Base-by-base conservation (phyloP, 2,329 filamentous ascomycete species). In the Lasiodiplodia gonubiensis region DNA sequence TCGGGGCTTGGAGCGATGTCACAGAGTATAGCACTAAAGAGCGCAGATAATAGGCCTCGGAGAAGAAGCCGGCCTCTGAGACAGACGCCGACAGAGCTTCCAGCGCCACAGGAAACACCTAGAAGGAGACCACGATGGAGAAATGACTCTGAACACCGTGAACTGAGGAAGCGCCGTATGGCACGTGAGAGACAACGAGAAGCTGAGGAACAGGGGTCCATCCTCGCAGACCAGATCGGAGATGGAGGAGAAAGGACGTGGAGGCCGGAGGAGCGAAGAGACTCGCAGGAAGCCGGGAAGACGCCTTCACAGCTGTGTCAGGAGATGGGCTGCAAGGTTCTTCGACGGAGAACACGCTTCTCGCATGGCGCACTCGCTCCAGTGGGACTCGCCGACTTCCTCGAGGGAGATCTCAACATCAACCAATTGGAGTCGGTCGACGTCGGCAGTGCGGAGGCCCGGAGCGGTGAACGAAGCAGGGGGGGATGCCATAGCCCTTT, bases 401-500 rank as follows among this genome's bases (percentile, higher is more conserved):
- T 35, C 39, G 37, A 61, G 27, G 57, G 57, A 25, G 39, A 61
- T 33, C 37, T 46, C 57, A 7, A 46, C 42, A 30, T 49, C 39
- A 4, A 39, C n/a, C 33, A 39, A 21, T 18, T 59, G 10, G 14
- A 60, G 16, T 10, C 2, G 4, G 21, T 30, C 2, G 27, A 12
- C 14, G 14, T 11, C 55, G 8, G 16, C 14, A 12, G 2, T 11
- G 16, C n/a, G n/a, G 21, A 42, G 10, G 21, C 35, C n/a, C 21
- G 33, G 16, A 5, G 10, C 11, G 27, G 18, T 18, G 23, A 10
- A 27, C 16, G 12, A 8, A 33, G 27, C 25, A 11, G 4, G 8
- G 21, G 49, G 3, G 16, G 3, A 7, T 12, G 33, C 7, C 33
- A 7, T 30, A 6, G 4, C 11, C 30, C 42, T 2, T 35, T 49